Evolutionary conservation across 1,284 basidiomycete species (phyloP).

Genomic region (Austropuccinia psidii): DNA sequence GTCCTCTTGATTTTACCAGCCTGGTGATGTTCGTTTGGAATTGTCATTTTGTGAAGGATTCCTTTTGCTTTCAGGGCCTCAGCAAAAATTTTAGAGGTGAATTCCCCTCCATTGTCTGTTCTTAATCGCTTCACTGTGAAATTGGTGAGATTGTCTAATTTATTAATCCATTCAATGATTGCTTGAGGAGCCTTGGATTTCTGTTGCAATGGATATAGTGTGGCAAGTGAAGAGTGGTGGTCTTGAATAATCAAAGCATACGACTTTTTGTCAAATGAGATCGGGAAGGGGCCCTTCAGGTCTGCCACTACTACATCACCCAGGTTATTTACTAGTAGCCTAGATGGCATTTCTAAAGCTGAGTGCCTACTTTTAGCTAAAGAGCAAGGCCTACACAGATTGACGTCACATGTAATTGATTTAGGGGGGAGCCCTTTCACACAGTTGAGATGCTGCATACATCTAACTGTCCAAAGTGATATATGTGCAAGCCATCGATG

Average conservation of each 20-base stretch:
- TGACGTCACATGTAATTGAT: not conserved
- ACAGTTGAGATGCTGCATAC: no score
- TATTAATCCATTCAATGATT: no score
- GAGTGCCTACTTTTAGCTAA: not conserved
- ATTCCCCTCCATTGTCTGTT: no score
- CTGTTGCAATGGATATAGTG: not conserved
- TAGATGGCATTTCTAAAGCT: not conserved
- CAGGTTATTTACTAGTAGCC: not conserved
- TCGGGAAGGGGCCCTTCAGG: not conserved
- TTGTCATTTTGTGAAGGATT: not conserved
- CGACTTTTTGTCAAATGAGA: no score
- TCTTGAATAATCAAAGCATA: not conserved
- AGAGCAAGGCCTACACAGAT: not conserved
- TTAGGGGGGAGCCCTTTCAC: not conserved
- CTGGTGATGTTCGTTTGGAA: slow-evolving; percentile 7
- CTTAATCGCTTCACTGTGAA: no score
- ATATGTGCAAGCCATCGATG: not conserved
- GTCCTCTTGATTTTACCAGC: not conserved
- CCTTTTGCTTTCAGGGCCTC: not conserved
- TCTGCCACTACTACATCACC: not conserved
- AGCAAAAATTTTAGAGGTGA: no score
- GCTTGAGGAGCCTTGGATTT: not conserved
- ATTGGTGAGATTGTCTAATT: no score
- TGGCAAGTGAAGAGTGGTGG: not conserved
- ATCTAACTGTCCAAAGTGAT: not conserved